A percentile compares a stretch with the other conserved stretches of the same genome.
Conservation (phyloP, 208 protist genomes). For the Porcisia hertigi region DNA sequence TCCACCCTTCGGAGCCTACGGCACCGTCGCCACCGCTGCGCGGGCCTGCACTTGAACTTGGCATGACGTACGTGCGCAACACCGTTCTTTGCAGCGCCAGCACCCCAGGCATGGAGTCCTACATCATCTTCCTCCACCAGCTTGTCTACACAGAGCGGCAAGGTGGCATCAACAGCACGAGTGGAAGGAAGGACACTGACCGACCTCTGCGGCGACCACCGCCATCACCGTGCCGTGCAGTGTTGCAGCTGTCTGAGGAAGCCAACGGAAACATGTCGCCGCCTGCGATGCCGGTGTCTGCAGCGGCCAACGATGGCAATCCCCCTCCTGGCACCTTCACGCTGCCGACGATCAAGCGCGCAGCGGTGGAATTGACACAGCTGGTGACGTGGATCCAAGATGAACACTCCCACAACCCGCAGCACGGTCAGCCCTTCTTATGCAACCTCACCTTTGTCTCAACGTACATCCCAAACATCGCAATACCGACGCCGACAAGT, state of each 20-base stretch:
- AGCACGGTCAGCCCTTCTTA: conserved; percentile 28
- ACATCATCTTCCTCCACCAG: conserved; percentile 45
- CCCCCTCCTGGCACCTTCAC: conserved; percentile 25
- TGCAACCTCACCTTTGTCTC: conserved; percentile 25
- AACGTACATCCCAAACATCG: conserved; percentile 14
- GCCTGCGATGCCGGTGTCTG: conserved; percentile 5
- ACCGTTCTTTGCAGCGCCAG: conserved; percentile 51
- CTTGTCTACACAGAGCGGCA: conserved; percentile 12
- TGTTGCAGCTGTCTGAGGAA: conserved; percentile 32
- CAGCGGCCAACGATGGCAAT: neutral
- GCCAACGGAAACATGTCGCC: conserved; percentile 29
- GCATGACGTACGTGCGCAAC: conserved; percentile 62
- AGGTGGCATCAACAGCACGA: neutral
- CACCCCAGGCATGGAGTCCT: conserved; percentile 49
- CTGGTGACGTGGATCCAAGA: conserved; percentile 37
- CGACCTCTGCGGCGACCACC: neutral
- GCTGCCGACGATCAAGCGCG: conserved; percentile 40
- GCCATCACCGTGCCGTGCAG: conserved; percentile 14
- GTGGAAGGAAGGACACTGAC: neutral
- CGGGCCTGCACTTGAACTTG: conserved; percentile 52
- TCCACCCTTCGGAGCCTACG: neutral
- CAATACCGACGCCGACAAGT: conserved; percentile 6
- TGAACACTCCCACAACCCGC: conserved; percentile 26
- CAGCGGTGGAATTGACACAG: conserved; percentile 34
- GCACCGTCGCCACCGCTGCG: conserved; percentile 15